Percentiles rank a stretch among this genome's conserved stretches.
Evolutionary conservation across 1,284 basidiomycete species (phyloP).

Genomic region (Cystobasidium sp.): DNA sequence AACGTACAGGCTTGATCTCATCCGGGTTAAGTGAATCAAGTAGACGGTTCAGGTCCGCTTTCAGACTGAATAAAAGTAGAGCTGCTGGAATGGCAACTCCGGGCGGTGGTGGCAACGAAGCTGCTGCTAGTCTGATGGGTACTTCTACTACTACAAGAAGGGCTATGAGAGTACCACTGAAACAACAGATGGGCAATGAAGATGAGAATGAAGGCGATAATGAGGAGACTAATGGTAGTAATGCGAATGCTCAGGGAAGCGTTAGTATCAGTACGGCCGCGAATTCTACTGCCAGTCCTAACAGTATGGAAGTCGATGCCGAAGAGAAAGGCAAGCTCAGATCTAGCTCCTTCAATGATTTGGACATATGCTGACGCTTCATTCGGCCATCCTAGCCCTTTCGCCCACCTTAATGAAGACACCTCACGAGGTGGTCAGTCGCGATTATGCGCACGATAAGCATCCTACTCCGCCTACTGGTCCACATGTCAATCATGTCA

Average conservation of each 20-base stretch:
- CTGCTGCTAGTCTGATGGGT: slow-evolving; percentile 21
- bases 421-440: slow-evolving; percentile 1
- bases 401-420: background rate
- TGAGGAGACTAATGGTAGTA: background rate
- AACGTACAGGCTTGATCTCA: slow-evolving; percentile 25
- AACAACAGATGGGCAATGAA: slow-evolving; percentile 9
- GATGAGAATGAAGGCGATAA: slow-evolving; percentile 16
- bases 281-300: slow-evolving; percentile 8
- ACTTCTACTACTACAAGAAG: slow-evolving; percentile 27
- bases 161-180: slow-evolving; percentile 36
- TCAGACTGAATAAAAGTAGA: slow-evolving; percentile 40
- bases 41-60: slow-evolving; percentile 43
- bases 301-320: background rate
- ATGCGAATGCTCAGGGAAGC: background rate
- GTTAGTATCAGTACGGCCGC: background rate
- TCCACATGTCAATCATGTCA: slow-evolving; percentile 4
- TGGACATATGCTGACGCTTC: too few species aligned
- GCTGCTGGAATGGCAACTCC: slow-evolving; percentile 20
- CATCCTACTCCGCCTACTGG: slow-evolving; percentile 4
- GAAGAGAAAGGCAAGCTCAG: background rate
- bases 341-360: background rate
- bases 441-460: slow-evolving; percentile 3
- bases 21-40: slow-evolving; percentile 37
- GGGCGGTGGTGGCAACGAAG: background rate
- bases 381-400: background rate